These are phyloP conservation scores for Termitomyces sp. DNA, from an alignment of 768 basidiomycete species.

Conservation along the genomic window DNA sequence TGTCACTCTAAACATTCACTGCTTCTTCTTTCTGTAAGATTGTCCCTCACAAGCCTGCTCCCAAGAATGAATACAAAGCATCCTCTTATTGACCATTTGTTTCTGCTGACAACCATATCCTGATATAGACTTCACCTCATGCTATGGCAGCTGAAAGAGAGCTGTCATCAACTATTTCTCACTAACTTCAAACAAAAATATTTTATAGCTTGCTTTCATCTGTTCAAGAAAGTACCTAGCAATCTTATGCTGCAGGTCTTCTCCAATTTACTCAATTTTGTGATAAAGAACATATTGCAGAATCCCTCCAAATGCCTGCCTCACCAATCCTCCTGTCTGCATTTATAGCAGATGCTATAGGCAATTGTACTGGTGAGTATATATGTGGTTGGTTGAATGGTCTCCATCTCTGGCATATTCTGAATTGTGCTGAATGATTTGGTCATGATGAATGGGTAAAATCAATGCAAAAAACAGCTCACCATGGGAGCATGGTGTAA, in stretches of 20 bases:
- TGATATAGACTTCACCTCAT: background rate
- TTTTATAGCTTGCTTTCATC: background rate
- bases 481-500: no score
- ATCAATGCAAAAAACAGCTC: background rate
- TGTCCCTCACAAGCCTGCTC: background rate
- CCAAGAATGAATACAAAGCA: background rate
- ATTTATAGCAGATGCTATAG: conserved; percentile 18
- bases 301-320: conserved; percentile 19
- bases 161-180: no score
- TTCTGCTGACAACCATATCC: background rate
- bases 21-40: background rate
- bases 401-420: conserved; percentile 2
- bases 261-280: conserved; percentile 27
- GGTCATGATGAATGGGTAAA: background rate
- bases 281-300: conserved; percentile 16
- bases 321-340: conserved; percentile 16
- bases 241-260: conserved; percentile 24
- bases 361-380: background rate
- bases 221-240: conserved; percentile 1
- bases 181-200: background rate
- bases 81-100: background rate
- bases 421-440: conserved; percentile 7
- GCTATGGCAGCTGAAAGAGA: background rate
- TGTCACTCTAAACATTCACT: background rate
- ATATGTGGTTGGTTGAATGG: conserved; percentile 16